Base-by-base conservation (phyloP, 768 basidiomycete species). In the Rhizopogon vesiculosus region DNA sequence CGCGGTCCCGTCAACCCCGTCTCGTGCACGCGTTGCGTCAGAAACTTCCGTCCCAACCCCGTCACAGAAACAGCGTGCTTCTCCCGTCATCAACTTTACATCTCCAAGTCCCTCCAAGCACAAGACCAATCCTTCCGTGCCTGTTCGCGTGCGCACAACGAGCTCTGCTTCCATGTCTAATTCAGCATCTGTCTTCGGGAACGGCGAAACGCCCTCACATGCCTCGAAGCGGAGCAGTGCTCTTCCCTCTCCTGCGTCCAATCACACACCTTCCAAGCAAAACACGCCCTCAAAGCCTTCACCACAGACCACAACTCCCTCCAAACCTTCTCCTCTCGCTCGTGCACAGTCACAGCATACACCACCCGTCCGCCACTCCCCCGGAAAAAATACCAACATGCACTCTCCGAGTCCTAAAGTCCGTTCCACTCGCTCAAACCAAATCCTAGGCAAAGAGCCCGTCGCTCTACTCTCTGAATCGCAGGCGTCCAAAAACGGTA, bases 1-100 rank as follows among this genome's bases (percentile, higher is more conserved):
- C 9, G 58, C 62, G 42, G 64, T 73, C 52, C 64, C 66, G 45
- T 72, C 68, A 56, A 65, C 71, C 69, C 70, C 72, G 22, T 67
- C 73, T 56, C 74, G 73, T 51, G 64, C 74, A 52, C 73, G 78
- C 38, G 74, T 82, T 54, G 66, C 72, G 58, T 82, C 81, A 8
- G 74, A 76, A 74, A 29, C 72, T 69, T 22, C 64, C 63, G 19
- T 19, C 9, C 39, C 57, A 61, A 61, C 64, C 59, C 62, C 54
- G 22, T 66, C 43, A 68, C 64, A 61, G 57, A 53, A 45, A 50
- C 56, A 48, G 55, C 58, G 52, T 55, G 25, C 59, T 13, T 64
- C 66, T 7, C 75, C 73, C 25, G 64, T 74, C 10, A 72, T 74
- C 19, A 74, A 69, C 54, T 59, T 77, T 15, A 73, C 76, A 4